Evolutionary conservation across 208 protist genomes (phyloP), one percentile per base, ranked within the genome.

Genomic region (Trypanosoma congolense): DNA sequence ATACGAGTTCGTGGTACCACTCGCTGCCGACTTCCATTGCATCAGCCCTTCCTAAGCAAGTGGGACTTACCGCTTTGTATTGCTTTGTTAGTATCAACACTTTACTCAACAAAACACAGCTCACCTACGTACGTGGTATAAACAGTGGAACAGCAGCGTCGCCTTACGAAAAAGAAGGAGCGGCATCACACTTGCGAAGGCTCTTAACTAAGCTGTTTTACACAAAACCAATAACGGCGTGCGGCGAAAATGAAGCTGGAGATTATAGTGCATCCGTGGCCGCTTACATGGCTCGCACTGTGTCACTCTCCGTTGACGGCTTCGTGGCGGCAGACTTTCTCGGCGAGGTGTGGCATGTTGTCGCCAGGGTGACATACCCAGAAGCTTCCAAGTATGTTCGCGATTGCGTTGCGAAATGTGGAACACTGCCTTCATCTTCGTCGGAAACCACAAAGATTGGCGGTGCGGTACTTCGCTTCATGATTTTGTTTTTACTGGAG

Each of bases 1-100:
- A 58, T 24, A 19, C 42, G 0, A 46, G 30, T 24, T 44, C 49
- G 16, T 65, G 59, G 59, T 65, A 52, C 36, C 29, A 65, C 36
- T 12, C 30, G 25, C 25, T 65, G 5, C 59, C 59, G 33, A 53
- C 59, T 9, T 65, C 59, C 0, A 40, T 65, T 33, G 43, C 33
- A 4, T 58, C 59, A 0, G 18, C 51, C 8, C 31, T 46, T 21
- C 43, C 59, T n/a, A n/a, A 38, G n/a, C 19, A 8, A 24, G 8
- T 38, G 4, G 24, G 29, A 9, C 19, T 30, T 30, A 29, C 30
- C 1, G 4, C 21, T 4, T 18, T 61, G 10, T 41, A 55, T 9
- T 69, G 62, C 35, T 61, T 69, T 49, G 47, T 69, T 0, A 61
- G 62, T 48, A 41, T 69, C 2, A 69, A 69, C 38, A n/a, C 55